Conservation (phyloP, 2,329 filamentous ascomycete genomes). For the Zasmidium angulare region DNA sequence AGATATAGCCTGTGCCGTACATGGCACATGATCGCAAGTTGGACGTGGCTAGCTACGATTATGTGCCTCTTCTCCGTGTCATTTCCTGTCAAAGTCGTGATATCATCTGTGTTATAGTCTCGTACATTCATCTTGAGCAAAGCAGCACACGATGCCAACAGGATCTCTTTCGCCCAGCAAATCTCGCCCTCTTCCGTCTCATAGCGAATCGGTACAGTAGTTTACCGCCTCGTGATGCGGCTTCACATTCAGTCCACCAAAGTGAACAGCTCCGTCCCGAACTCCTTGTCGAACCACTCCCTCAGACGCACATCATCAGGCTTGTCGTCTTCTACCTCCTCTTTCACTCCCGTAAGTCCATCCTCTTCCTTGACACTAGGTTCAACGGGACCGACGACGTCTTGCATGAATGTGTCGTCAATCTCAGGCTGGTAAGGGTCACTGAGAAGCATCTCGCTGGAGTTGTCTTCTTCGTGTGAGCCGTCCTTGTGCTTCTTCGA, state of each 20-base stretch:
- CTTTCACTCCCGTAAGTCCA: constrained; percentile 3
- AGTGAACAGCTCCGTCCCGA: constrained; percentile 29
- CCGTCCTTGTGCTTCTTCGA: constrained; percentile 7
- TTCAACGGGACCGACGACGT: neutral
- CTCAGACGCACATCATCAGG: constrained; percentile 15
- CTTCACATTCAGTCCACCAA: constrained; percentile 21
- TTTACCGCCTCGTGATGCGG: too few species aligned
- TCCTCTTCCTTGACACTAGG: too few species aligned
- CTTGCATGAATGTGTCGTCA: neutral
- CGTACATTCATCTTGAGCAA: too few species aligned
- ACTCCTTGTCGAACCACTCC: constrained; percentile 30
- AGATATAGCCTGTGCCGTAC: neutral
- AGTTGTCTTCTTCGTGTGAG: neutral
- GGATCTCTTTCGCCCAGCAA: too few species aligned
- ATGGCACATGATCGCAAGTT: too few species aligned
- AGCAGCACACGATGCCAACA: too few species aligned
- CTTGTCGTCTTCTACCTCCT: neutral
- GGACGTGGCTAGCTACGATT: too few species aligned
- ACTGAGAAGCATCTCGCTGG: constrained; percentile 1
- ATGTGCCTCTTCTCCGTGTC: too few species aligned
- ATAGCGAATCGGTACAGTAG: too few species aligned
- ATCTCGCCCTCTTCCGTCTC: neutral
- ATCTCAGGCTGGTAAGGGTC: neutral
- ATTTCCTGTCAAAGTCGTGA: too few species aligned
- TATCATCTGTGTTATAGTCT: too few species aligned